Base-by-base conservation (phyloP, 164 flowering plant genomes). In the Chimonanthus praecox region DNA sequence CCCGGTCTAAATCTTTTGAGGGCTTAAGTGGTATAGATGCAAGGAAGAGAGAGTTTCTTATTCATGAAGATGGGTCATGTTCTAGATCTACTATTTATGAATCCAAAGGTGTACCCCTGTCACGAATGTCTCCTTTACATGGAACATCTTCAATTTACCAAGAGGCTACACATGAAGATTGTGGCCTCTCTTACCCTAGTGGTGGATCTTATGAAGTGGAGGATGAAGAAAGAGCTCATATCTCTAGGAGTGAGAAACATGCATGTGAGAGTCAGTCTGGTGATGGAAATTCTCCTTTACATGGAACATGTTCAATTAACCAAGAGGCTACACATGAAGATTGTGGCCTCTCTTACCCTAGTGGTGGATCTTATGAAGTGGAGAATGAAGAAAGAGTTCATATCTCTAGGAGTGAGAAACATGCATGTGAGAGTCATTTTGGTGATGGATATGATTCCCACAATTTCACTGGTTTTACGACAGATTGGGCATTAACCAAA, bases 401-500 rank as follows among this genome's bases (percentile, higher is more conserved):
- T 79, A 6, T 18, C 5, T 51, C 9, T 71, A 77, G 76, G 64
- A 63, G 79, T 72, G 84, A 74, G 16, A 78, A 80, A 60, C 71
- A 11, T 69, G 70, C 67, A 51, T 64, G 71, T 64, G 85, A 83
- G 64, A 75, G 60, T 76, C 72, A 69, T 60, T 75, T 67, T 63
- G 79, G 82, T 76, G 91, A 86, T 58, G 86, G 77, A 60, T 82
- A 74, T 74, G 90, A 85, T 78, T 74, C 82, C 68, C 81, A 75
- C 78, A 68, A 79, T 75, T 86, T 82, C 78, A 78, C 76, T 69
- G 81, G 84, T 75, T 79, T 82, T 67, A 85, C 81, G 69, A 86
- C 85, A 71, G 89, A 90, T 77, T 84, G 94, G 93, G 76, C 82
- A 71, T 50, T 83, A 21, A 88, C 89, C 13, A 80, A 69, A 68